These are phyloP conservation scores for Wallacemonas sp. DNA, from an alignment of 208 protist genomes.

Conservation along the genomic window DNA sequence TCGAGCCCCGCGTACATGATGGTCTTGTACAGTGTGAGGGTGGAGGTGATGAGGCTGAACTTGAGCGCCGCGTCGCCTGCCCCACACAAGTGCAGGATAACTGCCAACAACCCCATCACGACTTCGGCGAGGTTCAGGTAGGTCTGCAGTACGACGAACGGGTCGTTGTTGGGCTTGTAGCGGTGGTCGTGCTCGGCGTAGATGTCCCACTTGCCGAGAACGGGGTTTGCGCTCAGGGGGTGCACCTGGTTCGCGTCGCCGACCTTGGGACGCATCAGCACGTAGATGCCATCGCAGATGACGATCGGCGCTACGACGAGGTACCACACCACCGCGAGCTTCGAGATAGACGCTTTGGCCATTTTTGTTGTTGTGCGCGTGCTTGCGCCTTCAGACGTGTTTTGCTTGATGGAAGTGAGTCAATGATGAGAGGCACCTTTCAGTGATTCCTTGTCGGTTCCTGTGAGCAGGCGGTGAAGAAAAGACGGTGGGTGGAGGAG, in stretches of 20 bases:
- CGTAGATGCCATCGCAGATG: constrained; percentile 67
- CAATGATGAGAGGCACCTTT: neutral
- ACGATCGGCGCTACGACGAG: constrained; percentile 48
- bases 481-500: too few relatives aligned
- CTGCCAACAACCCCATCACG: constrained; percentile 37
- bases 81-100: constrained; percentile 23
- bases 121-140: constrained; percentile 79
- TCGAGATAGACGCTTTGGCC: constrained; percentile 34
- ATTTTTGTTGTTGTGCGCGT: too few relatives aligned
- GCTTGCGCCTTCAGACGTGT: neutral
- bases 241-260: constrained; percentile 18
- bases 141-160: constrained; percentile 83
- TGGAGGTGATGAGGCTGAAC: neutral
- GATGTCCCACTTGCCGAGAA: constrained; percentile 60
- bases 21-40: constrained; percentile 75
- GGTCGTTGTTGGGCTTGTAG: constrained; percentile 78
- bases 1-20: constrained; percentile 73
- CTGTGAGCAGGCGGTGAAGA: too few relatives aligned
- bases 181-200: constrained; percentile 75
- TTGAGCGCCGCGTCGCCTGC: constrained; percentile 1
- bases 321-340: constrained; percentile 67
- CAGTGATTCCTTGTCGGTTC: too few relatives aligned
- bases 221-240: constrained; percentile 40
- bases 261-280: constrained; percentile 44
- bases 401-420: neutral